Base-by-base conservation (phyloP, 805 yeast genomes). In the Peterozyma xylosa region DNA sequence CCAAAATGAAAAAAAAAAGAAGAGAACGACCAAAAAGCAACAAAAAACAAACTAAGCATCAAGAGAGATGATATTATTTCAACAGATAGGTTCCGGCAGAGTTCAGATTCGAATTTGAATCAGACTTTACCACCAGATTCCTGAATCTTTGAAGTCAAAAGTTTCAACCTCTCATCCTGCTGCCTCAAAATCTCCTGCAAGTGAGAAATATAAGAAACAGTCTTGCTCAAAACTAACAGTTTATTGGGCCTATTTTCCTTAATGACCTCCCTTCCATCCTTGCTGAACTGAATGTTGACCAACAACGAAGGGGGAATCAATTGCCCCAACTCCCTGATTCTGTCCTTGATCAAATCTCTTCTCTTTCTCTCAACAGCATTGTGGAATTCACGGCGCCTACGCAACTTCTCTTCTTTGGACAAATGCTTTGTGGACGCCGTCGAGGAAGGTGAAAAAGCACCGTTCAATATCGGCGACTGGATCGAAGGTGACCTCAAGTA, bases 281-380 rank as follows among this genome's bases (percentile, higher is more conserved):
- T 39, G 2, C 47, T 38, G 39, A 58, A 61, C 9, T 51, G 41
- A 5, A 43, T 30, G 21, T 71, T 72, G 40, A 74, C 70, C 18
- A 85, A 60, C 48, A 86, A 59, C 2, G 84, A 70, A 1, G 88
- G 91, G 1, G 97, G 97, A 1, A 90, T 85, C 40, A 90, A 68
- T 18, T 74, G 63, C 1, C 95, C 91, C 54, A 90, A 67, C 53
- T 87, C 96, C 57, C 84, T 83, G 49, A 90, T 89, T 54, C 86
- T 80, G 55, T 86, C 95, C 59, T 90, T 89, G 56, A 90, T 90
- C 53, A 87, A 70, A 60, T 91, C 98, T 49, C 98, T 73, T 57
- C 98, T 74, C 53, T 96, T 73, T 54, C 96, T 74, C 62, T 90
- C 98, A 4, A 90, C 97, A 1, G 96, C 96, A 58, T 90, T 90